These are phyloP conservation scores for Dipteronia dyeriana DNA, from an alignment of 345 rosid species.

Conservation along the genomic window DNA sequence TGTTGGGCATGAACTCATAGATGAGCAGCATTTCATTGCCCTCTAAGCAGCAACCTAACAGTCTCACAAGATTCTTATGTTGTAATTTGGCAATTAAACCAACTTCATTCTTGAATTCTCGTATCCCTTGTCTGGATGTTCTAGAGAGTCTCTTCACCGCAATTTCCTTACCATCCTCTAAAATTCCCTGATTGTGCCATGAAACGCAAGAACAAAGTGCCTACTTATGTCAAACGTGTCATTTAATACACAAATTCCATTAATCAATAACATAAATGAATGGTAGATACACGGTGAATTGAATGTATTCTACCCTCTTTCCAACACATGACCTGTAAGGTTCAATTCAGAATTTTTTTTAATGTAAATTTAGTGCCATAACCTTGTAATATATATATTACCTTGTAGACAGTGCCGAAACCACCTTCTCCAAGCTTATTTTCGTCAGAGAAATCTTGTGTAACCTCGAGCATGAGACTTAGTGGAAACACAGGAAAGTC, in stretches of 20 bases:
- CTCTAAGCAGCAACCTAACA: constrained; percentile 31
- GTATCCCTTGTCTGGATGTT: constrained; percentile 27
- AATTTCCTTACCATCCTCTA: constrained; percentile 10
- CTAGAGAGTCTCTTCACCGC: constrained; percentile 22
- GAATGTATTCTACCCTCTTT: background rate
- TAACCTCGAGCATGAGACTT: constrained; percentile 20
- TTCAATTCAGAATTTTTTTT: background rate
- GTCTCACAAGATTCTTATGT: constrained; percentile 31
- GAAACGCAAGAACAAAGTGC: background rate
- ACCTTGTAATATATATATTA: background rate
- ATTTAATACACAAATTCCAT: background rate
- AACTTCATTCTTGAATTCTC: constrained; percentile 32
- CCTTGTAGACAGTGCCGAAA: constrained; percentile 50
- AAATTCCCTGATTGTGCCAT: background rate
- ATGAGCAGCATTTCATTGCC: constrained; percentile 20
- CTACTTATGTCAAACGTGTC: too few relatives aligned
- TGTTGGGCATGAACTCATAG: constrained; percentile 33
- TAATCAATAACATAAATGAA: background rate
- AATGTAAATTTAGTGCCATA: background rate
- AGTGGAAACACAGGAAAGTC: constrained; percentile 26
- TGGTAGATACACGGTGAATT: too few relatives aligned
- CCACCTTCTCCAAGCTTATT: constrained; percentile 54
- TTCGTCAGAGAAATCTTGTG: constrained; percentile 25
- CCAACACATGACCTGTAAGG: background rate
- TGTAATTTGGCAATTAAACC: constrained; percentile 24